phyloP scores from a whole-genome alignment of 2,329 filamentous ascomycete genomes.

The Fusarium sp. region DNA sequence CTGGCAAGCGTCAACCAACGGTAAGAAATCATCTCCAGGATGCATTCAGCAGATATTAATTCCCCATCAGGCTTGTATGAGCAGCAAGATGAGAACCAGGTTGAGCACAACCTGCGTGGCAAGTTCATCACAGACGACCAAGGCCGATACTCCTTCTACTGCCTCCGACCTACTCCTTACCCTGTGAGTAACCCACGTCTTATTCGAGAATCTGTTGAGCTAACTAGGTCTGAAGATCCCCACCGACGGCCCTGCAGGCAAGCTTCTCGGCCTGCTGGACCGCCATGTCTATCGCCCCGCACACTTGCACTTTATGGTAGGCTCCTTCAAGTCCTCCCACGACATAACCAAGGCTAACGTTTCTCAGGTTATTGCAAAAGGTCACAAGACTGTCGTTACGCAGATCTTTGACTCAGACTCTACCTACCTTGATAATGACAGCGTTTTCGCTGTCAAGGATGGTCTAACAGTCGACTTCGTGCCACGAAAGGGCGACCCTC shows the following conservation, averaged over 20 bases:
- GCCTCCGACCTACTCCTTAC: constrained; percentile 68
- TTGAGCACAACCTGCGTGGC: constrained; percentile 79
- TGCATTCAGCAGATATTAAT: background rate
- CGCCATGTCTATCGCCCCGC: constrained; percentile 67
- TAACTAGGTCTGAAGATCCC: constrained; percentile 47
- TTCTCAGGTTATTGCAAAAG: constrained; percentile 58
- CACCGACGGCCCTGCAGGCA: constrained; percentile 63
- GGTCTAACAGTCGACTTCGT: constrained; percentile 36
- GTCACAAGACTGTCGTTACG: constrained; percentile 74
- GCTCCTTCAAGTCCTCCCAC: background rate
- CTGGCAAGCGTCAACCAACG: constrained; percentile 83
- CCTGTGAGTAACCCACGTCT: constrained; percentile 49
- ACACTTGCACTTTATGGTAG: constrained; percentile 69
- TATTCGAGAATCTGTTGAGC: background rate
- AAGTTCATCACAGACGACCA: constrained; percentile 74
- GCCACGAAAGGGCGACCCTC: constrained; percentile 37
- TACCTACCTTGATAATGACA: constrained; percentile 36
- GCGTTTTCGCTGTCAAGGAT: constrained; percentile 41
- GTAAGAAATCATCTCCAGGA: constrained; percentile 45
- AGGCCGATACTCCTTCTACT: constrained; percentile 72
- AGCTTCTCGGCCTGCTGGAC: constrained; percentile 64
- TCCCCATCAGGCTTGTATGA: constrained; percentile 64
- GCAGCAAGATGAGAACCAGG: constrained; percentile 77
- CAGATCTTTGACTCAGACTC: constrained; percentile 67
- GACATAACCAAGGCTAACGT: background rate